Base-by-base conservation (phyloP, 1,284 basidiomycete species). In the Sphagnurus paluster region DNA sequence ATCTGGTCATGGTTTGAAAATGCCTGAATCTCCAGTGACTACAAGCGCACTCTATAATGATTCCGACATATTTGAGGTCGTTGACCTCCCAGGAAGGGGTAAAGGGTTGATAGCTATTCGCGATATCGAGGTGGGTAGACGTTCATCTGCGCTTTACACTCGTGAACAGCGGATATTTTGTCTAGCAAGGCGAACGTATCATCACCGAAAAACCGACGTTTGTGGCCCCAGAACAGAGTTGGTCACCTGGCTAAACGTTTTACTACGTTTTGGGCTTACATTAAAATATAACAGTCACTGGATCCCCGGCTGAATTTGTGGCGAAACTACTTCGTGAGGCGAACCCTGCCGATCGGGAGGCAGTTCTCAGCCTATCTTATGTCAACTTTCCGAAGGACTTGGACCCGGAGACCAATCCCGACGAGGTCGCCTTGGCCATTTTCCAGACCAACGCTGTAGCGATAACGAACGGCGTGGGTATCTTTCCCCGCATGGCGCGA, bases 381-480 rank as follows among this genome's bases (percentile, higher is more conserved):
- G 74, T 79, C 21, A 65, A 75, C 46, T 67, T 80, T 26, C 77
- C 76, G 1, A 44, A 63, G 30, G 52, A 66, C 32, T 47, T 74
- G 24, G 56, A 67, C 24, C 71, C 72, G 1, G 64, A 62, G 24
- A 60, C 59, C 25, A 62, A 74, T 52, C 65, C 65, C 28, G 67
- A 71, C 19, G 66, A 73, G 54, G 61, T 80, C 14, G 75, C 76
- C 0, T 61, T 84, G 17, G 79, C 80, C 0, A 84, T 82, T 46
- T 80, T 84, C 59, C 74, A 82, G 57, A 84, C 82, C 3, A 86
- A 84, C 55, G 80, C 77, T 1, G 78, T 84, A 4, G 63, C 74
- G 2, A 75, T 78, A 8, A 77, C 75, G 1, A 62, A 67, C 6
- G 62, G 61, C 21, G 76, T 77, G 3, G 82, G 80, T 0, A 67